phyloP scores from a whole-genome alignment of 2,329 filamentous ascomycete genomes.

The Capronia epimyces region DNA sequence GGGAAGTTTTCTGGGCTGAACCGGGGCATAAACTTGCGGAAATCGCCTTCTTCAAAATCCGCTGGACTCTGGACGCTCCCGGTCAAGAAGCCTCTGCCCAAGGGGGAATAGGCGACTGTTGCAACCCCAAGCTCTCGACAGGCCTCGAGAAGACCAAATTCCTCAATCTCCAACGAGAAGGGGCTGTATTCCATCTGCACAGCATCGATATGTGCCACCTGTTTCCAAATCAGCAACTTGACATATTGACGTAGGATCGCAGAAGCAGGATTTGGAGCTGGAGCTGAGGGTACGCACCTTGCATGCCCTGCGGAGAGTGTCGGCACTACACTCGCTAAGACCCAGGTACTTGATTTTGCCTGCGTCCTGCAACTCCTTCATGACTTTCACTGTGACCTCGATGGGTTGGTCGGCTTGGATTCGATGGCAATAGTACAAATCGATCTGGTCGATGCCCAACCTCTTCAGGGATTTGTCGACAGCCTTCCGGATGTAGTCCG shows the following conservation, averaged over 20 bases:
- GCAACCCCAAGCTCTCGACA: conserved; percentile 46
- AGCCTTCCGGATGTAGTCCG: conserved; percentile 32
- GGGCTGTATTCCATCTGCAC: conserved; percentile 50
- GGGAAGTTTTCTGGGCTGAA: conserved; percentile 52
- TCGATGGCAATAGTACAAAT: conserved; percentile 44
- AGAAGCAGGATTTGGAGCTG: no score
- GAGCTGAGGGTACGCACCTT: conserved; percentile 20
- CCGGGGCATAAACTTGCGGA: conserved; percentile 45
- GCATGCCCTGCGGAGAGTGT: conserved; percentile 45
- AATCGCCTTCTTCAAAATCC: conserved; percentile 43
- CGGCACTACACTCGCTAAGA: conserved; percentile 44
- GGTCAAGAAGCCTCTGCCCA: conserved; percentile 37
- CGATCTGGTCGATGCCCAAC: conserved; percentile 37
- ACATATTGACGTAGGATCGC: no score
- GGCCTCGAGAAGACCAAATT: conserved; percentile 38
- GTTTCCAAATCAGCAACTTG: no score
- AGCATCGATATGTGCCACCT: conserved; percentile 45
- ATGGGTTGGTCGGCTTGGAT: conserved; percentile 35
- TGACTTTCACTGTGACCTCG: conserved; percentile 36
- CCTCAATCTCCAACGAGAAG: conserved; percentile 46
- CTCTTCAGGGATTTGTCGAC: conserved; percentile 31
- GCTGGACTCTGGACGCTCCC: conserved; percentile 34
- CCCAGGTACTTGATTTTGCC: conserved; percentile 51
- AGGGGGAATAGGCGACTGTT: conserved; percentile 39
- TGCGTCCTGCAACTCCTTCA: conserved; percentile 41